Evolutionary conservation across 768 basidiomycete species (phyloP).

Genomic region (Lepiota venenata): DNA sequence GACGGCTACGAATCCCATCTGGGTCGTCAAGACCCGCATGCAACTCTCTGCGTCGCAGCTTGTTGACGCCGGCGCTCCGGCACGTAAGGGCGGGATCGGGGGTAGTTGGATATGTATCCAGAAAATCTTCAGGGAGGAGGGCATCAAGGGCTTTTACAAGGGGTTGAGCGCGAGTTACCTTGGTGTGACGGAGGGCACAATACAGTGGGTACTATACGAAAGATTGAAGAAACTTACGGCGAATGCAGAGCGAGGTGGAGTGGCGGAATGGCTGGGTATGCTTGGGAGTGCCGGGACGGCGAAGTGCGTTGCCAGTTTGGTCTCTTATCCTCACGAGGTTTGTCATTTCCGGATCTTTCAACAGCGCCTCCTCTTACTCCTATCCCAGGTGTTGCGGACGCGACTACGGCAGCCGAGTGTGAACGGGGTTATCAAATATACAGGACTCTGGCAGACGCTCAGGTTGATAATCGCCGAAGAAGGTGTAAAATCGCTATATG

Average conservation of each 20-base stretch:
- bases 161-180: constrained; percentile 93
- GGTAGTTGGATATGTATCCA: constrained; percentile 62
- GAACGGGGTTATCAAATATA: constrained; percentile 79
- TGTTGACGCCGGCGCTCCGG: constrained; percentile 18
- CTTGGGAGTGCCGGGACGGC: constrained; percentile 89
- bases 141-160: constrained; percentile 88
- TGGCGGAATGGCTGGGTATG: constrained; percentile 74
- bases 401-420: constrained; percentile 86
- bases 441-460: constrained; percentile 81
- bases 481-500: constrained; percentile 81
- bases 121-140: constrained; percentile 78
- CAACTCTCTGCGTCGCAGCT: constrained; percentile 48
- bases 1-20: constrained; percentile 94
- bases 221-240: constrained; percentile 72
- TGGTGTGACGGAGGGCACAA: constrained; percentile 93
- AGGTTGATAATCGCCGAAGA: constrained; percentile 87
- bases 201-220: constrained; percentile 98
- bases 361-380: not conserved
- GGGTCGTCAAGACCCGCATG: constrained; percentile 97
- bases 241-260: constrained; percentile 49
- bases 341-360: constrained; percentile 19
- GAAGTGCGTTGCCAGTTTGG: constrained; percentile 89
- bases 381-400: constrained; percentile 78
- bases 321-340: constrained; percentile 99
- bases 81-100: constrained; percentile 33